Evolutionary conservation across 805 yeast species (phyloP), one percentile per base, ranked within the genome.

Genomic region (Ogataea parapolymorpha): DNA sequence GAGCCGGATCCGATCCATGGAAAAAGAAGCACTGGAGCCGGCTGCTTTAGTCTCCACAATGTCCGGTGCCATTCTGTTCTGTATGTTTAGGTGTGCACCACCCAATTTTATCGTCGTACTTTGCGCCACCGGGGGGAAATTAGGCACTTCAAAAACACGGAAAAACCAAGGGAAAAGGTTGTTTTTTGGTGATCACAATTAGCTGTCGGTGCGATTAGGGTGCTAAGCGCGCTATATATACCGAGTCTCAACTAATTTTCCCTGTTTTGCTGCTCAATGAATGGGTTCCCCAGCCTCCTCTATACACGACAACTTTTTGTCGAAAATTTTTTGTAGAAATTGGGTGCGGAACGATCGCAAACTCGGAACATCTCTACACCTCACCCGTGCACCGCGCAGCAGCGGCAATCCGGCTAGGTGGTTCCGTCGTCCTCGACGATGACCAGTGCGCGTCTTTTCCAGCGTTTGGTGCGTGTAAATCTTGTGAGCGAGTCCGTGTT

Each of bases 391-490:
- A 38, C 41, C 36, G 25, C 24, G 20, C 20, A 35, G 18, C 26
- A 15, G 26, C 12, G 7, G 22, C n/a, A 15, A 11, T 5, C 20
- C 6, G n/a, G 3, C 28, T 15, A 14, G 22, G 22, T 7, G 22
- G 18, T 23, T 22, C 14, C 20, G 27, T 12, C 28, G 9, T 15
- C 32, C 16, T 38, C 40, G 13, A 44, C 39, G 17, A 44, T 39
- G 25, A 57, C 48, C 18, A 61, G 44, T 2, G 82, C 80, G 43
- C 65, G 66, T 36, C 83, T 66, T 1, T 58, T 57, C 78, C 82
- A 74, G 42, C 63, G 66, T 32, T 83, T 59, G 0, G 75, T 58
- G 32, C 85, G 56, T 0, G 85, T 79, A 50, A 67, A 77, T 33
- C 68, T 66, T 1, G 72, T 58, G 14, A 76, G 59, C 0, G 80